Base-by-base conservation (phyloP, 2,329 filamentous ascomycete genomes). In the Macrophomina pseudophaseolina region DNA sequence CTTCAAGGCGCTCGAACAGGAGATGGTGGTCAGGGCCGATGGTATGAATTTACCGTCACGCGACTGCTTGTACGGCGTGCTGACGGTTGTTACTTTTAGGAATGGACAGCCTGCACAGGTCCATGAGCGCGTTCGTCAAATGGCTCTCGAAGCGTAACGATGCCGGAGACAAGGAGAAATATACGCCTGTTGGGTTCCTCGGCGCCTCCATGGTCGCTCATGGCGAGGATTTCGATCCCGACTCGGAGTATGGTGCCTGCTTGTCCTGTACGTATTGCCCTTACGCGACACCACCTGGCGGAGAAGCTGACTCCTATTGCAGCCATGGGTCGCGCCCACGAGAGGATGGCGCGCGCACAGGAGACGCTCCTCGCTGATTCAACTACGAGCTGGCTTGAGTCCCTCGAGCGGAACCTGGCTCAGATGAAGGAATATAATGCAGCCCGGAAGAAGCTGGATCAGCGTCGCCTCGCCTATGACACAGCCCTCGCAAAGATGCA, bases 351-450 rank as follows among this genome's bases (percentile, higher is more conserved):
- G 11, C 88, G 92, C 56, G 86, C 93, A 66, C 94, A 98, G 79
- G 94, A 97, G 76, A 88, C 85, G 30, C 97, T 94, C 74, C 88
- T 93, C 53, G 85, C 87, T 40, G 87, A 91, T 73, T 90, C 93
- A 69, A 96, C 91, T 16, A 86, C 88, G 40, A 91, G 87, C 76
- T 97, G 94, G 94, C 84, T 97, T 67, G 93, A 97, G 77, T 93
- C 91, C n/a, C 83, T 97, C 28, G 94, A 98, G 78, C 86, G 93
- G 71, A 96, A 91, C 32, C 80, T 97, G 63, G 90, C 92, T 42
- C 95, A 97, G 85, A 94, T 98, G 92, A 97, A 97, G 78, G 95
- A 98, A 75, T 98, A 97, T 74, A 93, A 97, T 86, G 91, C 94
- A 84, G 65, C 94, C 60, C 91, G 94, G 75, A 97, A 95, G 87